Evolutionary conservation across 1,284 basidiomycete species (phyloP).

Genomic region (Rhodotorula sp.): DNA sequence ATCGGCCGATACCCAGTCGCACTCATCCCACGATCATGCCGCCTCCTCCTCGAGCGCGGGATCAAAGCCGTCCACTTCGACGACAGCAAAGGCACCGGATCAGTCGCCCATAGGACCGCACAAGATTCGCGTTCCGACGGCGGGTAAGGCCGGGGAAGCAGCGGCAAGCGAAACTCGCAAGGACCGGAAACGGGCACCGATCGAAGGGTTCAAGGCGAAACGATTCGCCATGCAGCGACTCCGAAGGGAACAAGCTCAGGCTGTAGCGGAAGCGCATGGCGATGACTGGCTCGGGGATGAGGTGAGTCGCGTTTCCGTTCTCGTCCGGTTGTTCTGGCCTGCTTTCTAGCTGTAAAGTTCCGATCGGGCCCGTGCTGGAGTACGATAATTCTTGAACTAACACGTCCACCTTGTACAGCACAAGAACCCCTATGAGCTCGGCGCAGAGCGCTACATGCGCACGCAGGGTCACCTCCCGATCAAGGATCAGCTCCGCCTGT

Average conservation of each 20-base stretch:
- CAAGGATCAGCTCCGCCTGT: conserved; percentile 1
- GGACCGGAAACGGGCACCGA: not conserved
- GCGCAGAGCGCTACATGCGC: not conserved
- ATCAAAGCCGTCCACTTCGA: not conserved
- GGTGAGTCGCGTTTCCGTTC: not conserved
- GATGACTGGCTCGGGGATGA: not conserved
- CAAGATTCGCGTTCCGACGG: not conserved
- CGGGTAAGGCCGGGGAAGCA: not conserved
- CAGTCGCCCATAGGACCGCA: not conserved
- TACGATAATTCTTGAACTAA: not conserved
- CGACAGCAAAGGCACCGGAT: not conserved
- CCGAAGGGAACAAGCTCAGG: not conserved
- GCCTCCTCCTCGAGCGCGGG: not conserved
- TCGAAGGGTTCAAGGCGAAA: conserved; percentile 1
- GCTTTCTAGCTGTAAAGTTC: too few relatives aligned
- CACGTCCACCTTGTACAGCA: not conserved
- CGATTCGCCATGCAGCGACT: not conserved
- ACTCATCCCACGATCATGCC: too few relatives aligned
- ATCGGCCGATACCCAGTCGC: not conserved
- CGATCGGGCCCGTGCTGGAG: too few relatives aligned
- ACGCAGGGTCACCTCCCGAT: not conserved
- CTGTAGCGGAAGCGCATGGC: not conserved
- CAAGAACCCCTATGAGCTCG: conserved; percentile 2
- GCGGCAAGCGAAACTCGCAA: not conserved
- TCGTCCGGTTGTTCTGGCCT: too few relatives aligned